These are phyloP conservation scores for Mycena rosella DNA, from an alignment of 768 basidiomycete species.

Conservation along the genomic window DNA sequence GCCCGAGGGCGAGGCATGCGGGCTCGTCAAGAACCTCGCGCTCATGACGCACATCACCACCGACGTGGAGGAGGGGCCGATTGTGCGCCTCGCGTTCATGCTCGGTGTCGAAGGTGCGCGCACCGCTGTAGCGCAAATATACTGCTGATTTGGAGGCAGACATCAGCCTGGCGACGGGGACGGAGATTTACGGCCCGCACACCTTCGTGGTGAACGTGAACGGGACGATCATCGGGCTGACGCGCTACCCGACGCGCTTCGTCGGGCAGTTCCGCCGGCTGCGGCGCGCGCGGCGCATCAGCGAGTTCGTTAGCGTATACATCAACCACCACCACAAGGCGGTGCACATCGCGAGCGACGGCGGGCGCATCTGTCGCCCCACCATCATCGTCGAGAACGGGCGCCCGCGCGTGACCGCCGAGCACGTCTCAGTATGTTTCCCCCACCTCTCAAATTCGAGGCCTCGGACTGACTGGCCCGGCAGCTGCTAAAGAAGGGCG, in stretches of 20 bases:
- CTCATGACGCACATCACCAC: conserved; percentile 99
- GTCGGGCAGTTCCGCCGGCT: conserved; percentile 93
- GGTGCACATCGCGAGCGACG: conserved; percentile 97
- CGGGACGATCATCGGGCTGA: conserved; percentile 94
- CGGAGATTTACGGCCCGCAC: conserved; percentile 94
- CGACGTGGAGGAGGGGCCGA: conserved; percentile 96
- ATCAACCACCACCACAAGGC: conserved; percentile 95
- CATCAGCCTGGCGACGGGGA: conserved; percentile 91
- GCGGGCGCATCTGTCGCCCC: conserved; percentile 97
- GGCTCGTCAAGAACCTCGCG: conserved; percentile 97
- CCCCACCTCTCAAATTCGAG: not conserved
- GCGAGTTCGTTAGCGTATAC: conserved; percentile 97
- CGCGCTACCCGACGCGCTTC: conserved; percentile 86
- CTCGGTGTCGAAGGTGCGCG: conserved; percentile 94
- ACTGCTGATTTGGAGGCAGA: conserved; percentile 61
- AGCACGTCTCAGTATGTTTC: conserved; percentile 77
- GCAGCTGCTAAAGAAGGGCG: conserved; percentile 84
- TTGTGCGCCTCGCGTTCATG: conserved; percentile 90
- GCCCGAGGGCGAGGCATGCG: conserved; percentile 99
- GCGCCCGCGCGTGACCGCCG: conserved; percentile 78
- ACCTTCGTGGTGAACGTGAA: conserved; percentile 98
- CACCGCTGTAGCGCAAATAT: not conserved
- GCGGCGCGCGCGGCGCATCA: conserved; percentile 90
- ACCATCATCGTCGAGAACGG: conserved; percentile 95
- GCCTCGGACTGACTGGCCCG: conserved; percentile 13